Evolutionary conservation across 2,329 filamentous ascomycete species (phyloP), one percentile per base, ranked within the genome.

Genomic region (Camptophora hylomeconis): DNA sequence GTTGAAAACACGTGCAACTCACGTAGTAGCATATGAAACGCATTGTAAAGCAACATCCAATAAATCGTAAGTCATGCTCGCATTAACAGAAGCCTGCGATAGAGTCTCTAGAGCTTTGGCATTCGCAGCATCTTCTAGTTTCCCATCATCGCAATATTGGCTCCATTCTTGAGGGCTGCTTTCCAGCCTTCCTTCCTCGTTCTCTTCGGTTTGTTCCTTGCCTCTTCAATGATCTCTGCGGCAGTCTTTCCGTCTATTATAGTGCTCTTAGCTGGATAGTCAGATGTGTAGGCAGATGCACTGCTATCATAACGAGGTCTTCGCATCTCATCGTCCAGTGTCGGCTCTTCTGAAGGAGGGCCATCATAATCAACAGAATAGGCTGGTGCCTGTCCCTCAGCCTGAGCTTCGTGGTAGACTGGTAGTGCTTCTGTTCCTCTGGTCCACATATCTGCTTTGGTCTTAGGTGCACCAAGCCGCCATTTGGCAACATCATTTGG

Each of bases 401-500:
- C 31, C 5, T 12, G 28, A 8, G 31, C 33, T 21, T 41, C 38
- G 17, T 31, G 31, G 16, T 41, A 41, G 7, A 39, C 38, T 5
- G 38, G 38, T 12, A 41, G 24, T 4, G 29, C 38, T 16, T 36
- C 33, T 17, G 19, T 32, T 18, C 38, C 38, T 20, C 38, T 22
- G 7, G 38, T 41, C 36, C 33, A 41, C 27, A 20, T 28, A 26
- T 41, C 38, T 9, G 33, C 38, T 14, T 33, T 35, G 2, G 38
- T 39, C 7, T 34, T 17, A 6, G 36, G 33, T 18, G 34, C 38
- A 5, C 26, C 38, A 5, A 39, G 26, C n/a, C 38, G 36, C 38
- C 38, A 41, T 19, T 37, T 39, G 14, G 30, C 32, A 7, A 41
- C 38, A 30, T 41, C 36, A n/a, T 37, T 31, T 7, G 38, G 38